Conservation (phyloP, 2,329 filamentous ascomycete genomes). For the Fonsecaea multimorphosa region DNA sequence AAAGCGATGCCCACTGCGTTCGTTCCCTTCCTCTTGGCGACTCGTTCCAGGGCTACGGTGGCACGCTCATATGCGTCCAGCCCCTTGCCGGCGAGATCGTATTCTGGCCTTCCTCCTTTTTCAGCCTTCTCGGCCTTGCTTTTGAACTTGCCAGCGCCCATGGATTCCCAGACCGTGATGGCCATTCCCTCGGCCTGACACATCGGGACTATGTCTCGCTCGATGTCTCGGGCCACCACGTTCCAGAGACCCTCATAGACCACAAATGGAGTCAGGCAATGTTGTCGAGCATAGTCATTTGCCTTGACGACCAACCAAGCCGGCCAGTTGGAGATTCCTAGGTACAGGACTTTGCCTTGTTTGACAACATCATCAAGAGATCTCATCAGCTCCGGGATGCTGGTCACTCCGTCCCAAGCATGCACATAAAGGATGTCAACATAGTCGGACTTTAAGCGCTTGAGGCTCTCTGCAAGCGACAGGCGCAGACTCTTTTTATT, state of each 20-base stretch:
- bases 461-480: slow-evolving; percentile 44
- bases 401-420: slow-evolving; percentile 67
- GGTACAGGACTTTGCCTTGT: slow-evolving; percentile 68
- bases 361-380: slow-evolving; percentile 66
- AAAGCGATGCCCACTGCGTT: slow-evolving; percentile 46
- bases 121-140: slow-evolving; percentile 45
- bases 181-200: slow-evolving; percentile 66
- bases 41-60: slow-evolving; percentile 25
- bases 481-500: slow-evolving; percentile 44
- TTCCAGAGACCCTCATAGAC: slow-evolving; percentile 72
- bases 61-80: slow-evolving; percentile 20
- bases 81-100: slow-evolving; percentile 26
- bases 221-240: slow-evolving; percentile 67
- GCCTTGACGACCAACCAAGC: slow-evolving; percentile 51
- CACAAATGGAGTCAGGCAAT: slow-evolving; percentile 71
- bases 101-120: slow-evolving; percentile 23
- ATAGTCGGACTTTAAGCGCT: slow-evolving; percentile 46
- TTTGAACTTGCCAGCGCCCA: slow-evolving; percentile 61
- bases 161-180: slow-evolving; percentile 60
- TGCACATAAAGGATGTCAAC: slow-evolving; percentile 47
- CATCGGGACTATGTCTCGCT: slow-evolving; percentile 74
- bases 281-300: slow-evolving; percentile 66
- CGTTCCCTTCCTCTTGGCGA: slow-evolving; percentile 28
- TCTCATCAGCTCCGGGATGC: slow-evolving; percentile 71
- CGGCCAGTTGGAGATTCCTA: slow-evolving; percentile 52